Base-by-base conservation (phyloP, 108 stramenopile genomes). In the Schizochytrium sp. region DNA sequence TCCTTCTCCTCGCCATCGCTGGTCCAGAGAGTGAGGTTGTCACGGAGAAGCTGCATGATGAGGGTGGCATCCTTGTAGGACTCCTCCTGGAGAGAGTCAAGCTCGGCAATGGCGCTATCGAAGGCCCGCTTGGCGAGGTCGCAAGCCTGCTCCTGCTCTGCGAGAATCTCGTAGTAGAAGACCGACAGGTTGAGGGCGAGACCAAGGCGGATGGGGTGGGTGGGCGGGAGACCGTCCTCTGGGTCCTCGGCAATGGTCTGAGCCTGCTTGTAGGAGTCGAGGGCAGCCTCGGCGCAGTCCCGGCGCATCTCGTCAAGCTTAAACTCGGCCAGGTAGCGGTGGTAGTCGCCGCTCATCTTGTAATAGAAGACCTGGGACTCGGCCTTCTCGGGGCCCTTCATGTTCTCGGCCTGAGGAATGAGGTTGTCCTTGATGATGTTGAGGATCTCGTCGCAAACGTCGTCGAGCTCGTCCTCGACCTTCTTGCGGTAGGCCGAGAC, bases 341-440 rank as follows among this genome's bases (percentile, higher is more conserved):
- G 98, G 96, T 99, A 99, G 92, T 99, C 99, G 28, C 98, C 99
- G 96, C 98, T 98, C 98, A 98, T 96, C 95, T 97, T 98, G 96
- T 98, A 98, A 97, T 99, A 99, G 93, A 99, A 99, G 60, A 99
- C 99, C 96, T 99, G 98, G 10, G 72, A 83, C 4, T 83, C 72
- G 44, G 72, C 51, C 72, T 53, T 83, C 72, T 83, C 72, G 16
- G 72, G 51, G 90, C 98, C 98, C 93, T 99, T 98, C 91, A 98
- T 97, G 58, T 96, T 94, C 18, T 96, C 95, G 87, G 95, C 96
- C 95, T 99, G 97, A 91, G 98, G 99, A 94, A 99, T 98, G 88
- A 99, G 94, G 87, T 94, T 93, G 60, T 97, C 96, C 92, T 98
- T 97, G 87, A 99, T 99, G 93, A 99, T 98, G 83, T 92, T 90